phyloP scores from a whole-genome alignment of 164 flowering plant species.

The Sextonia rubra region DNA sequence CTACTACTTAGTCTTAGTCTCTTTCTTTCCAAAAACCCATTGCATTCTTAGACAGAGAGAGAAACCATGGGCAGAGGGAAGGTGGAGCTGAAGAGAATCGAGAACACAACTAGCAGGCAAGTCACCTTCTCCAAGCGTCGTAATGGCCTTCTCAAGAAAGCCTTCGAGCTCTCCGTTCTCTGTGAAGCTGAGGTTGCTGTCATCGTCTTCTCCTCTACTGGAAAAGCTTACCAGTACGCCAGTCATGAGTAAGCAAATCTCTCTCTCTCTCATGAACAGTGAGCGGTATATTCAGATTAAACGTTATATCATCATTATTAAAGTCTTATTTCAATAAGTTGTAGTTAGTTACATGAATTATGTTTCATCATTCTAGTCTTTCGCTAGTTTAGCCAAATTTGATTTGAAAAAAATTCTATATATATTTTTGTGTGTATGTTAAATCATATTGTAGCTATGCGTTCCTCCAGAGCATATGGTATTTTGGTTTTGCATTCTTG shows the following conservation, averaged over 20 bases:
- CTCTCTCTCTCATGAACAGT: background rate
- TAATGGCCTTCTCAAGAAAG: conserved; percentile 8
- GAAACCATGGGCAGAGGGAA: conserved; percentile 7
- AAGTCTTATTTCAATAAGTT: background rate
- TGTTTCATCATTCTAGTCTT: background rate
- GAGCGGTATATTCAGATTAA: background rate
- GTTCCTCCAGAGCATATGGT: background rate
- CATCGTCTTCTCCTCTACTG: conserved; percentile 7
- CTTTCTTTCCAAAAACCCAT: background rate
- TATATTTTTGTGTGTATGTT: background rate
- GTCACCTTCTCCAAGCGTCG: conserved; percentile 11
- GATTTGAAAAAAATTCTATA: background rate
- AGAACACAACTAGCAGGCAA: conserved; percentile 11
- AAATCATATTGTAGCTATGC: background rate
- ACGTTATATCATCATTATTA: background rate
- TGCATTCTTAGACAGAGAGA: background rate
- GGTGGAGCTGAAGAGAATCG: conserved; percentile 12
- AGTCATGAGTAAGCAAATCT: background rate
- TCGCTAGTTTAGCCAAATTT: background rate
- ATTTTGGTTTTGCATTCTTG: background rate
- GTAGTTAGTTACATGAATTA: too few relatives aligned
- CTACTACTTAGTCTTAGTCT: background rate
- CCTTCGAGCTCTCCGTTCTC: conserved; percentile 9
- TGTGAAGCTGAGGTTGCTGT: conserved; percentile 8
- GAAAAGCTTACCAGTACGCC: conserved; percentile 1